These are phyloP conservation scores for Clavulina sp. DNA, from an alignment of 768 basidiomycete genomes.

Conservation along the genomic window DNA sequence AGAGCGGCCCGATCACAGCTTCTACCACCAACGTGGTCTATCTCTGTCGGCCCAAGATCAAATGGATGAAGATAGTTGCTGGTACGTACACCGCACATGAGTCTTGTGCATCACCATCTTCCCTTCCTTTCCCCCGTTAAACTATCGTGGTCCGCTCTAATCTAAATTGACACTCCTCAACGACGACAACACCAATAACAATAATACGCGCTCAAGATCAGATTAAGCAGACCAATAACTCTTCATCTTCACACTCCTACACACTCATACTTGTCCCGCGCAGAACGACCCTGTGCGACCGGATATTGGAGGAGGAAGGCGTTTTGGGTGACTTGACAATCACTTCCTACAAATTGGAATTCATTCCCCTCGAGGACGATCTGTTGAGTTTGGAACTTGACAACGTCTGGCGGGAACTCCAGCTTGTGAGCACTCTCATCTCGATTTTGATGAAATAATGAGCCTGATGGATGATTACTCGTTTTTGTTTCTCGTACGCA, in stretches of 20 bases:
- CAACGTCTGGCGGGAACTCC: conserved; percentile 71
- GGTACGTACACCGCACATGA: conserved; percentile 33
- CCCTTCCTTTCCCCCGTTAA: not conserved
- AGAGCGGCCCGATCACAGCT: conserved; percentile 67
- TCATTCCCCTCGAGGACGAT: conserved; percentile 87
- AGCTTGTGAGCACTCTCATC: conserved; percentile 50
- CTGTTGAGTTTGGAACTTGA: conserved; percentile 82
- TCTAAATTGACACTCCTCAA: not conserved
- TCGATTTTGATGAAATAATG: not conserved
- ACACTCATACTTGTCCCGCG: conserved; percentile 80
- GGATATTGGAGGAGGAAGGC: conserved; percentile 89
- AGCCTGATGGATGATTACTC: not conserved
- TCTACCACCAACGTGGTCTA: conserved; percentile 83
- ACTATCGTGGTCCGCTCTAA: conserved; percentile 1
- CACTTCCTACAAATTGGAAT: conserved; percentile 76
- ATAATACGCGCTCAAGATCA: conserved; percentile 43
- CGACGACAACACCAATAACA: conserved; percentile 1
- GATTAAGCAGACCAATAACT: conserved; percentile 61
- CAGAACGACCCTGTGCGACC: conserved; percentile 66
- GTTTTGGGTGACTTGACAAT: conserved; percentile 89
- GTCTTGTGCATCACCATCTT: not conserved
- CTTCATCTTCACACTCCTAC: conserved; percentile 47
- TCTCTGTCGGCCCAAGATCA: conserved; percentile 75
- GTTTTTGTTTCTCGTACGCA: too few relatives aligned
- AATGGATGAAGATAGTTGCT: conserved; percentile 74